phyloP scores from a whole-genome alignment of 768 basidiomycete species.

The Kwoniella botswanensis region DNA sequence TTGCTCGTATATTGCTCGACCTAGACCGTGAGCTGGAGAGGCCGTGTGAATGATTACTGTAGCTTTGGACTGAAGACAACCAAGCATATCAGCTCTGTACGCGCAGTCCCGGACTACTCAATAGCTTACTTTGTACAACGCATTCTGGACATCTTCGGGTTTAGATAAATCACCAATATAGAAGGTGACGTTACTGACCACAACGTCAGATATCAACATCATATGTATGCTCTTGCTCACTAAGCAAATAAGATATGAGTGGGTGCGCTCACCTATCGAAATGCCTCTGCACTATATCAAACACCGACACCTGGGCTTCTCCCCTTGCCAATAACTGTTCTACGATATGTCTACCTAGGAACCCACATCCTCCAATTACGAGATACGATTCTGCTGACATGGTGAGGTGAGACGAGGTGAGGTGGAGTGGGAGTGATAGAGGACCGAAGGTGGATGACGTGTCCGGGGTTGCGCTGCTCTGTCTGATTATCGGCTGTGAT shows the following conservation, averaged over 20 bases:
- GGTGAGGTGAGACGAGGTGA: neutral
- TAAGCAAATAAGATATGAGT: too few relatives aligned
- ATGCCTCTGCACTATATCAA: slow-evolving; percentile 91
- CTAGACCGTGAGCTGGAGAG: slow-evolving; percentile 76
- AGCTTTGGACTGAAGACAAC: slow-evolving; percentile 67
- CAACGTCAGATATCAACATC: neutral
- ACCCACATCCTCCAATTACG: slow-evolving; percentile 83
- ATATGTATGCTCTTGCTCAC: neutral
- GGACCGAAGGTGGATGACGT: neutral
- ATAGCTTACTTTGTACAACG: slow-evolving; percentile 70
- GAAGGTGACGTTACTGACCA: slow-evolving; percentile 65
- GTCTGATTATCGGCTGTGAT: too few relatives aligned
- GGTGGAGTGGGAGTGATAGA: neutral
- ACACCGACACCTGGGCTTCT: slow-evolving; percentile 74
- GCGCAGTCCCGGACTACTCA: too few relatives aligned
- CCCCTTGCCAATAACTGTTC: slow-evolving; percentile 78
- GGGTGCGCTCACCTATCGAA: slow-evolving; percentile 60
- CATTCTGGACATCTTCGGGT: slow-evolving; percentile 71
- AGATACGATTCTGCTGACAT: slow-evolving; percentile 69
- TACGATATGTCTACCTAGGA: slow-evolving; percentile 79
- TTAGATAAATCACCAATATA: slow-evolving; percentile 88
- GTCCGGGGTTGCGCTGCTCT: too few relatives aligned
- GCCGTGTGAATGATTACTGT: slow-evolving; percentile 97
- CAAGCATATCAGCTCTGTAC: slow-evolving; percentile 5
- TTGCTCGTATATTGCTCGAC: slow-evolving; percentile 75